A percentile compares a stretch with the other conserved stretches of the same genome.
Conservation (phyloP, 441 rosid species). For the Pelargonium australe region DNA sequence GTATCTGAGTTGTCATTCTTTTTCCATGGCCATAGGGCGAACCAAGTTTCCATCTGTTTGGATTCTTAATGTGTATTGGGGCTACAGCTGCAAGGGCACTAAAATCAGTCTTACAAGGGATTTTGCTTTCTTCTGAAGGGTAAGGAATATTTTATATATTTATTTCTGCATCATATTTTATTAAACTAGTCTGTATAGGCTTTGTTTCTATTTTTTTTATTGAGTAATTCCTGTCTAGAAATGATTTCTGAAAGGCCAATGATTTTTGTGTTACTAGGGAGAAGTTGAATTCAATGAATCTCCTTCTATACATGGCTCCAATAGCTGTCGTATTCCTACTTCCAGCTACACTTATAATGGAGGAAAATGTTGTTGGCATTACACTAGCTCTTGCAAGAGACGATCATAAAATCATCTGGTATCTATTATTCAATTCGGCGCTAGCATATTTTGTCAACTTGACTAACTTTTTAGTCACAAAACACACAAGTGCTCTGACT, state of each 20-base stretch:
- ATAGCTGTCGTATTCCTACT: slow-evolving; percentile 23
- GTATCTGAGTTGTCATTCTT: not conserved
- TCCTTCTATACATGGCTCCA: slow-evolving; percentile 25
- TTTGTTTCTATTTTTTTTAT: not conserved
- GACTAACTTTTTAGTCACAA: slow-evolving; percentile 25
- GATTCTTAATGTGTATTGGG: slow-evolving; percentile 7
- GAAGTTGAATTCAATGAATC: slow-evolving; percentile 23
- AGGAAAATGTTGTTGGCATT: slow-evolving; percentile 23
- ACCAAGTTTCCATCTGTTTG: slow-evolving; percentile 8
- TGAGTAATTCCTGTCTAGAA: not conserved
- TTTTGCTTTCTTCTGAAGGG: slow-evolving; percentile 8
- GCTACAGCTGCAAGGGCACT: slow-evolving; percentile 6
- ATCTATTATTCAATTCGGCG: slow-evolving; percentile 26
- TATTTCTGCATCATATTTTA: not conserved
- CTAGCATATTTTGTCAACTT: slow-evolving; percentile 23
- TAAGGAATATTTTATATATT: not conserved
- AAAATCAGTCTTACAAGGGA: not conserved
- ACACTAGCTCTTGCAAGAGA: slow-evolving; percentile 25
- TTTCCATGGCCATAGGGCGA: not conserved
- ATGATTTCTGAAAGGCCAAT: not conserved
- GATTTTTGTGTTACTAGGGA: not conserved
- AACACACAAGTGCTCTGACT: slow-evolving; percentile 26
- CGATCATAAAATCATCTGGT: slow-evolving; percentile 21
- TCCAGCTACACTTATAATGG: slow-evolving; percentile 24
- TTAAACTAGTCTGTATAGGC: not conserved